These are phyloP conservation scores for Datisca glomerata DNA, from an alignment of 306 rosid species.

Conservation along the genomic window DNA sequence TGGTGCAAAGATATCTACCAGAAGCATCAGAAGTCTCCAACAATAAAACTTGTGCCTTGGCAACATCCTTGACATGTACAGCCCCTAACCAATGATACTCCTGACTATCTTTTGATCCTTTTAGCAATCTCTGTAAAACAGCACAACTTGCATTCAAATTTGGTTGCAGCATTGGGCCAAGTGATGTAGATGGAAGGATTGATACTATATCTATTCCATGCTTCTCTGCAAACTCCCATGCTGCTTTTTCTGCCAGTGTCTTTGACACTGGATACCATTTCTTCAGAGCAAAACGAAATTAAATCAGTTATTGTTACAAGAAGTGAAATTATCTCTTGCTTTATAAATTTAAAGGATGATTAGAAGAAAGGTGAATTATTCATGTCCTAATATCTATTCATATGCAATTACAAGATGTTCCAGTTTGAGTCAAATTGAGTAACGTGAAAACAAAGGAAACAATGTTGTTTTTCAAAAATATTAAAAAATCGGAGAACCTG, in stretches of 20 bases:
- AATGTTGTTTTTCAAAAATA: no score
- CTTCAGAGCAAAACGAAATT: not conserved
- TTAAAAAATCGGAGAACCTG: no score
- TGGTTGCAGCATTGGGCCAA: slow-evolving; percentile 58
- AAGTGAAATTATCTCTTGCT: no score
- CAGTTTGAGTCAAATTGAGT: no score
- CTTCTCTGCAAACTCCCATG: slow-evolving; percentile 44
- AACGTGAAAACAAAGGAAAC: no score
- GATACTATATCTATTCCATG: slow-evolving; percentile 52
- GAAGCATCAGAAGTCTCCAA: slow-evolving; percentile 51
- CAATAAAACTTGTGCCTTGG: slow-evolving; percentile 38
- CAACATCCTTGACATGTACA: slow-evolving; percentile 74
- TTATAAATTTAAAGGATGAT: no score
- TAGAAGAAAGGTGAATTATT: no score
- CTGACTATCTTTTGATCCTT: slow-evolving; percentile 59
- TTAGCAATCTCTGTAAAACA: slow-evolving; percentile 49
- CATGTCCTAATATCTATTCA: no score
- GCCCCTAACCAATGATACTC: slow-evolving; percentile 86
- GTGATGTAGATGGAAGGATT: slow-evolving; percentile 52
- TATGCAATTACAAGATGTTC: no score
- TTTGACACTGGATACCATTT: slow-evolving; percentile 93
- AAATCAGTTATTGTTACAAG: no score
- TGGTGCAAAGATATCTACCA: slow-evolving; percentile 80
- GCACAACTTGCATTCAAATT: slow-evolving; percentile 68
- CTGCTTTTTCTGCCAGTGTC: slow-evolving; percentile 70